phyloP scores from a whole-genome alignment of 2,329 filamentous ascomycete genomes.

The Exutisphaerella laricina region DNA sequence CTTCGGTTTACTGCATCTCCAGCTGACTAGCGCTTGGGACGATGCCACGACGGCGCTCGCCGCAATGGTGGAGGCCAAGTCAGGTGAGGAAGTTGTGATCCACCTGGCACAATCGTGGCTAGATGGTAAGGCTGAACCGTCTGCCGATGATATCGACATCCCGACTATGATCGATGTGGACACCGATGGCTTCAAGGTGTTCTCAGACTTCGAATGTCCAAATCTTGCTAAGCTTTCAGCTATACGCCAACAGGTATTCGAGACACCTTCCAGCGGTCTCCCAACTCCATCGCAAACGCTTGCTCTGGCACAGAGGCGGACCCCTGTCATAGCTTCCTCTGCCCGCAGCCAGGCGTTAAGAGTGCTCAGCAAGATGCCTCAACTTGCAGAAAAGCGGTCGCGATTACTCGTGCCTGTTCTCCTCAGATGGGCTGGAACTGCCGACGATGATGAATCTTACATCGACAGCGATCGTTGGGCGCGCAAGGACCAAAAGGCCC shows the following conservation, averaged over 20 bases:
- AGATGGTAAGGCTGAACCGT: conserved; percentile 30
- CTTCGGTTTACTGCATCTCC: conserved; percentile 84
- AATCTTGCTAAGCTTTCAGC: conserved; percentile 60
- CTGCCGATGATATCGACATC: conserved; percentile 29
- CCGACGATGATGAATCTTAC: conserved; percentile 17
- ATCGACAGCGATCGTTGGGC: conserved; percentile 50
- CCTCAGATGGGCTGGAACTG: conserved; percentile 63
- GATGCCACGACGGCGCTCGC: conserved; percentile 72
- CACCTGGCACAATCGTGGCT: conserved; percentile 76
- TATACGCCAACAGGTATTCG: conserved; percentile 48
- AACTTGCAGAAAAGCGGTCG: conserved; percentile 78
- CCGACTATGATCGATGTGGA: conserved; percentile 17
- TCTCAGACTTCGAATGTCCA: conserved; percentile 79
- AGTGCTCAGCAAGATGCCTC: conserved; percentile 66
- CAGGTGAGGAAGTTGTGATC: conserved; percentile 67
- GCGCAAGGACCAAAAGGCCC: conserved; percentile 73
- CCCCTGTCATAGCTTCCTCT: conserved; percentile 17
- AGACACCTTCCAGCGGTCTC: conserved; percentile 41
- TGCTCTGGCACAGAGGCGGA: conserved; percentile 8
- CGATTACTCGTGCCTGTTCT: conserved; percentile 80
- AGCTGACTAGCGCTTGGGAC: conserved; percentile 80
- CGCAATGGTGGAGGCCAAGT: conserved; percentile 62
- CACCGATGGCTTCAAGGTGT: conserved; percentile 30
- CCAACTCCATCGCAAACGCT: conserved; percentile 18
- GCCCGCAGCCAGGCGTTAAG: conserved; percentile 69